Evolutionary conservation across 306 rosid genomes (phyloP), one percentile per base, ranked within the genome.

Genomic region (Trifolium subterraneum): DNA sequence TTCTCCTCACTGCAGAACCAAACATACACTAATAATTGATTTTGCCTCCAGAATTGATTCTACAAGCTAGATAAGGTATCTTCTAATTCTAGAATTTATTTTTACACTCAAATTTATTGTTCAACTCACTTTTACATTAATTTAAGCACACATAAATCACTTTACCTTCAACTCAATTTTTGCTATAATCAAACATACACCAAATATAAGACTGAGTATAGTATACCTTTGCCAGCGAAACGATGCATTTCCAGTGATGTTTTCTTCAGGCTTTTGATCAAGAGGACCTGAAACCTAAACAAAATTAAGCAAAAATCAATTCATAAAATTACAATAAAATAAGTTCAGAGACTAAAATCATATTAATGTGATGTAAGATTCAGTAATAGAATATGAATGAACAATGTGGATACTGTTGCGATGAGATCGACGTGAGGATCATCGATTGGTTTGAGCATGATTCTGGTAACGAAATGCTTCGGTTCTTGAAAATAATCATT

Each of bases 361-460:
- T 42, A 42, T 42, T 4, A 5, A 42, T 10, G 20, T 33, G 16
- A 58, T 23, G n/a, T 19, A n/a, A 67, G 74, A 27, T 76, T 76
- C 58, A 52, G 7, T 35, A 44, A 27, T 22, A 12, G 35, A 45
- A 39, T 3, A 3, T 3, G 16, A 10, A 29, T 8, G 27, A 45
- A 6, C 8, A 15, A 15, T 44, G 50, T 3, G 8, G 88, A 87
- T 91, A 94, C 97, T 3, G 96, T 91, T 39, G 99, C 99, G 31
- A 94, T 84, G 75, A 92, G 84, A 90, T 94, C 97, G 20, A 94
- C 99, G 79, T 88, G 92, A 62, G 96, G 99, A 64, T 94, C 99
- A 45, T 92, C 99, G 41, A 92, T 87, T 2, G 99, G 99, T 77
- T 92, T 92, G n/a, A 94, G 90, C 97, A 94, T 90, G 18, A 94